phyloP scores from a whole-genome alignment of 352 stramenopile genomes.

The Peronosclerospora sorghi region DNA sequence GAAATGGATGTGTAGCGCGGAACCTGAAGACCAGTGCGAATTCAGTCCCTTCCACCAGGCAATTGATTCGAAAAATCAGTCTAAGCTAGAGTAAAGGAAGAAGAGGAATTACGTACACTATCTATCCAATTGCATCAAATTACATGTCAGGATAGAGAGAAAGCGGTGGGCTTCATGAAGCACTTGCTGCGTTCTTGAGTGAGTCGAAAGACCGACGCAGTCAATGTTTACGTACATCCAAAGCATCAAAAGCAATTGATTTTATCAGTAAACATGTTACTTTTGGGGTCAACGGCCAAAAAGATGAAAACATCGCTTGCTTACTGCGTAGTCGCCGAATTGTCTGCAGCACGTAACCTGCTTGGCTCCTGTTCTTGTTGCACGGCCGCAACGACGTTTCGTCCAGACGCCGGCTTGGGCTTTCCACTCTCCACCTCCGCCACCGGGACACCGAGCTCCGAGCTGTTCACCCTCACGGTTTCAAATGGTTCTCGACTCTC shows the following conservation, averaged over 20 bases:
- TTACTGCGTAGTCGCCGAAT: too few species aligned
- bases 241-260: constrained; percentile 19
- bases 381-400: too few species aligned
- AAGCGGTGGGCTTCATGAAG: constrained; percentile 6
- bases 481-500: too few species aligned
- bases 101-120: constrained; percentile 24
- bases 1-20: constrained; percentile 11
- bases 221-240: constrained; percentile 29
- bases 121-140: constrained; percentile 5
- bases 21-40: constrained; percentile 40
- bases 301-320: constrained; percentile 4
- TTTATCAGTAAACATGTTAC: constrained; percentile 3
- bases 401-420: too few species aligned
- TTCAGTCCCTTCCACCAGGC: constrained; percentile 49
- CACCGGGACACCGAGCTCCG: too few species aligned
- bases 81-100: constrained; percentile 22
- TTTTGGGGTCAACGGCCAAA: constrained; percentile 1
- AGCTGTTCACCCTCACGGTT: too few species aligned
- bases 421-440: too few species aligned
- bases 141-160: background rate
- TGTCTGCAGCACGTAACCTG: constrained; percentile 18
- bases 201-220: constrained; percentile 31
- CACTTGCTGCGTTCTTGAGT: constrained; percentile 16
- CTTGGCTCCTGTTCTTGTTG: constrained; percentile 44
- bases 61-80: constrained; percentile 50